Conservation (phyloP, 257 asterid species). For the Solanum sitiens region DNA sequence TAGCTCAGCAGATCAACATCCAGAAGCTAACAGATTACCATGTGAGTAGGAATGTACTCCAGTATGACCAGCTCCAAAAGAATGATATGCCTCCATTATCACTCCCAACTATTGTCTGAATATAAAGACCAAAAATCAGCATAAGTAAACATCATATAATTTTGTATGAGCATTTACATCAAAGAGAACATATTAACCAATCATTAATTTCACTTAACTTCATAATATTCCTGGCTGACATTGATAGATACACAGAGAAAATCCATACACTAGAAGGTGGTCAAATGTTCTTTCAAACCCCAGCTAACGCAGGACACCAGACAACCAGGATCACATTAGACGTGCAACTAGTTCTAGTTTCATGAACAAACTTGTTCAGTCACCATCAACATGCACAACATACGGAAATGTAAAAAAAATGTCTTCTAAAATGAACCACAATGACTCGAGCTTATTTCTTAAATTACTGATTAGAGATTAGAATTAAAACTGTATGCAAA, state of each 20-base stretch:
- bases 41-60: constrained; percentile 98
- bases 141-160: neutral
- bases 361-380: neutral
- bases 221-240: neutral
- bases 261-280: neutral
- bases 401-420: neutral
- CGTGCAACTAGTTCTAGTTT: neutral
- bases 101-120: constrained; percentile 73
- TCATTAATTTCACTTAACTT: neutral
- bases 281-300: neutral
- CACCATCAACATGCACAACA: neutral
- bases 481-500: neutral
- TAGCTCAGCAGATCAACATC: neutral
- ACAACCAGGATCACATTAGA: neutral
- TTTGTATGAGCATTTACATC: neutral
- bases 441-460: neutral
- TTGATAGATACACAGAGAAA: neutral
- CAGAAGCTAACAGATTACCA: constrained; percentile 38
- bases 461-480: neutral
- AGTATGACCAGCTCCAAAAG: constrained; percentile 98
- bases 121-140: neutral
- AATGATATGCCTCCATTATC: constrained; percentile 86
- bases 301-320: neutral
- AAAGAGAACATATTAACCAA: neutral
- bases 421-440: neutral